Evolutionary conservation across 2,329 filamentous ascomycete genomes (phyloP), one percentile per base, ranked within the genome.

Genomic region (Fusarium pseudoanthophilum): DNA sequence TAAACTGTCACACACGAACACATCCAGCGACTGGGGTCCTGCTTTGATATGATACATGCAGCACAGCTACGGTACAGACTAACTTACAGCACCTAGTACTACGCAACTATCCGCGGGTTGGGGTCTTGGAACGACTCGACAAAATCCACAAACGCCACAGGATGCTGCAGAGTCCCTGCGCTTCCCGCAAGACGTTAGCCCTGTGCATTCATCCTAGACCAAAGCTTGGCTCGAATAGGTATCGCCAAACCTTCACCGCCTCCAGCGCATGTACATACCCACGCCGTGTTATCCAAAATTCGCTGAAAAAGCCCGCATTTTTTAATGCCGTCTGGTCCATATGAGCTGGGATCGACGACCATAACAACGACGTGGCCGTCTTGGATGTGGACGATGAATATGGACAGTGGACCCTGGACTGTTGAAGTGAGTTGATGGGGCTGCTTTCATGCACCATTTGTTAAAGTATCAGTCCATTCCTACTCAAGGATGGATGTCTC

Each of bases 201-300:
- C 68, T 69, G 73, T 77, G 72, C 74, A 75, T 74, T 63, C 26
- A 73, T 75, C 53, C 69, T 60, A 72, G 66, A 36, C 49, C 72
- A 71, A 58, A 42, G 34, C 53, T 72, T 73, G 66, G 60, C 76
- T 74, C 57, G 48, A 78, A 78, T 56, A 60, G 76, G 76, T 55
- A 78, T 78, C 75, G 76, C 57, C 65, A 71, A 77, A 63, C 72
- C 67, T 66, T 78, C 76, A 78, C 76, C 76, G 76, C 76, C 71
- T 78, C 75, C 59, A 68, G 39, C 49, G 26, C 34, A 64, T 26
- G 28, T 55, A 24, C 64, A 24, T 55, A 26, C n/a, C n/a, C 26
- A 55, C 68, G 40, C 53, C 49, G 28, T 69, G 60, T 62, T 53
- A 63, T 68, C 58, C 63, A 72, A 53, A 48, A 48, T 74, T 74